phyloP scores from a whole-genome alignment of 73 alveolate species.

The Uronychia setigera region DNA sequence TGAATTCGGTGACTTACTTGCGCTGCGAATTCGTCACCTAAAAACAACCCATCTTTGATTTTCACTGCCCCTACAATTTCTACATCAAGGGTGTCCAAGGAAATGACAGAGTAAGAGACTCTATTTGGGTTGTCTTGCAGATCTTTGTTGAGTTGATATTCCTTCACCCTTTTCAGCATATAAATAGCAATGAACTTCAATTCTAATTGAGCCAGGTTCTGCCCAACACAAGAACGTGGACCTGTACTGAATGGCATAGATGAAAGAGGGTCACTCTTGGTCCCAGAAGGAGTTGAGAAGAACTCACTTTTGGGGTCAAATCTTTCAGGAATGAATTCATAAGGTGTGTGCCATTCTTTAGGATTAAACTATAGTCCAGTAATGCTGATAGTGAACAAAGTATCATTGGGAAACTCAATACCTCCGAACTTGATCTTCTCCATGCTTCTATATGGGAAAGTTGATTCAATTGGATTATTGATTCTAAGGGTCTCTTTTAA shows the following conservation, averaged over 20 bases:
- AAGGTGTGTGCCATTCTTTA: neutral
- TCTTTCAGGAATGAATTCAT: neutral
- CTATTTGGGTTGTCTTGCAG: neutral
- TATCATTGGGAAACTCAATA: neutral
- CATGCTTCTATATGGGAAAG: neutral
- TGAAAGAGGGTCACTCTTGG: slow-evolving; percentile 34
- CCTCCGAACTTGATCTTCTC: neutral
- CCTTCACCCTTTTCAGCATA: neutral
- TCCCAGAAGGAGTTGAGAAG: slow-evolving; percentile 33
- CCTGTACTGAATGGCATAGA: slow-evolving; percentile 47
- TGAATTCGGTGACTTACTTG: slow-evolving; percentile 68
- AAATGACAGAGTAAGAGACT: neutral
- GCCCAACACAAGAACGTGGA: slow-evolving; percentile 39
- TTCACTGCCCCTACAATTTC: slow-evolving; percentile 35
- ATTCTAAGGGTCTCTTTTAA: neutral
- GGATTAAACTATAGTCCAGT: neutral
- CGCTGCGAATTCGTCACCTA: slow-evolving; percentile 86
- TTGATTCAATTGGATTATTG: neutral
- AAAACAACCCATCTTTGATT: slow-evolving; percentile 85
- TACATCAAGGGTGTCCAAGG: neutral
- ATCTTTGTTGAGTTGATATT: neutral
- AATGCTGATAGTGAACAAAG: neutral
- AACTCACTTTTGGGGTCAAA: neutral
- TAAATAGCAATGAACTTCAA: neutral
- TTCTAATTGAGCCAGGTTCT: slow-evolving; percentile 14